Evolutionary conservation across 2,329 filamentous ascomycete genomes (phyloP).

Genomic region (Colletotrichum liriopes): DNA sequence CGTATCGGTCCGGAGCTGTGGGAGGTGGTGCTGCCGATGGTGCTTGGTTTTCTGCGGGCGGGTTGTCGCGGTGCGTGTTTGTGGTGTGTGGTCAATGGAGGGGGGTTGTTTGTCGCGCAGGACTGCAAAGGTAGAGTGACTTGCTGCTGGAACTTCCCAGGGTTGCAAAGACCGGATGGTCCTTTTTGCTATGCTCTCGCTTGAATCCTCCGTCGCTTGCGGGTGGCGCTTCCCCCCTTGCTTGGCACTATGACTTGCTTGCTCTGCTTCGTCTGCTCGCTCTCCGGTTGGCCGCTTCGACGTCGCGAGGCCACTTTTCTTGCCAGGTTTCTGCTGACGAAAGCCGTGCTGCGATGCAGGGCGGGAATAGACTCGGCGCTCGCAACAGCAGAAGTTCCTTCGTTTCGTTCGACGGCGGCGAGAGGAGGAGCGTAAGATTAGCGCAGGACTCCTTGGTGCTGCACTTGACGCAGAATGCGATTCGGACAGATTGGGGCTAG

Average conservation of each 20-base stretch:
- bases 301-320: conserved; percentile 33
- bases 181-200: neutral
- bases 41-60: neutral
- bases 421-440: conserved; percentile 25
- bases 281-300: conserved; percentile 28
- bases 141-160: neutral
- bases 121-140: neutral
- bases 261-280: conserved; percentile 26
- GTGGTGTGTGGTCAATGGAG: conserved; percentile 1
- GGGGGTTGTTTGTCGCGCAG: neutral
- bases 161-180: neutral
- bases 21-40: conserved; percentile 16
- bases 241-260: conserved; percentile 37
- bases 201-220: conserved; percentile 4
- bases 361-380: conserved; percentile 1
- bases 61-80: neutral
- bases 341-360: conserved; percentile 9
- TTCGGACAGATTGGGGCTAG: conserved; percentile 34
- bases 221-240: conserved; percentile 26
- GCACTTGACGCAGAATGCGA: conserved; percentile 27
- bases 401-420: neutral
- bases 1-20: conserved; percentile 38
- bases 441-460: conserved; percentile 27
- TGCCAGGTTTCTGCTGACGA: conserved; percentile 23
- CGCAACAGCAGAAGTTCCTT: neutral